Conservation (phyloP, 1,284 basidiomycete species). For the Heterobasidion annosum region DNA sequence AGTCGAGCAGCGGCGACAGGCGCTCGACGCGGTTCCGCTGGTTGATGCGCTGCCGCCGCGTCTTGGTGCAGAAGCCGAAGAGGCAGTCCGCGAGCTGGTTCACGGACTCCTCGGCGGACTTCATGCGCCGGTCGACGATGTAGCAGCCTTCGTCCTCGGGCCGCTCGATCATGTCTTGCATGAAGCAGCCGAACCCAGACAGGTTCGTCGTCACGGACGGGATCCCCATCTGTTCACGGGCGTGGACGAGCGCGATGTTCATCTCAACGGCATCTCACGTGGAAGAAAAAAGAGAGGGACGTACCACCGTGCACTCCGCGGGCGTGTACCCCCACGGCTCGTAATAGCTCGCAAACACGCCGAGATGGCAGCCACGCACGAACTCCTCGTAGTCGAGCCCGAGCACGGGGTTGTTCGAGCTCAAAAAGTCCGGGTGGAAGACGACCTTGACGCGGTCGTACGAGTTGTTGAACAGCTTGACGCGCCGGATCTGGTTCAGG, state of each 20-base stretch:
- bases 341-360: constrained; percentile 96
- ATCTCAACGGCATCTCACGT: constrained; percentile 5
- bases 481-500: constrained; percentile 88
- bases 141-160: constrained; percentile 87
- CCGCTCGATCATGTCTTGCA: constrained; percentile 96
- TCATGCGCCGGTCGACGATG: constrained; percentile 88
- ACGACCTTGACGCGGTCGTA: constrained; percentile 90
- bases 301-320: constrained; percentile 76
- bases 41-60: constrained; percentile 95
- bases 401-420: constrained; percentile 94
- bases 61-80: constrained; percentile 79
- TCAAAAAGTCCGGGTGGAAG: constrained; percentile 98
- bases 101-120: constrained; percentile 89
- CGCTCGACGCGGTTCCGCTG: constrained; percentile 97
- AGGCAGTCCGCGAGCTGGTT: constrained; percentile 68
- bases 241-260: constrained; percentile 4
- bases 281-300: constrained; percentile 17
- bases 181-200: constrained; percentile 96
- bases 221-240: constrained; percentile 75
- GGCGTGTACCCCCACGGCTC: constrained; percentile 92
- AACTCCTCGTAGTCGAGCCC: constrained; percentile 99
- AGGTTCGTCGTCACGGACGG: constrained; percentile 96
- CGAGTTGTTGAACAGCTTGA: constrained; percentile 83
- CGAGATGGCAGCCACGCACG: constrained; percentile 94
- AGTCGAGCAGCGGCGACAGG: constrained; percentile 87